Conservation (phyloP, 140 eudicot species). For the Senecio squalidus region DNA sequence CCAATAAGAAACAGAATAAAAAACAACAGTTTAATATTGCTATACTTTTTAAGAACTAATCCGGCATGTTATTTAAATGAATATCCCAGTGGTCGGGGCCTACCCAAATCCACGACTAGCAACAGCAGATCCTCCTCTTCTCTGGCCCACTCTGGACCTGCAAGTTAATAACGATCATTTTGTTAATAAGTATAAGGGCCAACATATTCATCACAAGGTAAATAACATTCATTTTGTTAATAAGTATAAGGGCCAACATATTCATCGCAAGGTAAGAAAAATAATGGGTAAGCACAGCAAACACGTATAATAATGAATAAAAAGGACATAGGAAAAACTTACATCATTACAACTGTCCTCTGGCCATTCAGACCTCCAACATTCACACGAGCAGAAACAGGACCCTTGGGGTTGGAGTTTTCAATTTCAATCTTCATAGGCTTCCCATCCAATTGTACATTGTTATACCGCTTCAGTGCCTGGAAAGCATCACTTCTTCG, state of each 20-base stretch:
- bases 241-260: background rate
- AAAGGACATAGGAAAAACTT: constrained; percentile 19
- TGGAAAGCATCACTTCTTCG: constrained; percentile 75
- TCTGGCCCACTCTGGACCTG: constrained; percentile 12
- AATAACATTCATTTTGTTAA: too few species aligned
- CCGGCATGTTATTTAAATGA: background rate
- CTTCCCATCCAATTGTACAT: constrained; percentile 75
- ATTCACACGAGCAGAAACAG: constrained; percentile 67
- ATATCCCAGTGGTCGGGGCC: background rate
- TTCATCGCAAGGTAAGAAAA: background rate
- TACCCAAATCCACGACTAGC: constrained; percentile 12
- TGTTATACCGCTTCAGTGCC: constrained; percentile 70
- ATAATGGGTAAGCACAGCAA: background rate
- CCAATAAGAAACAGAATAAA: background rate
- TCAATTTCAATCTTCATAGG: constrained; percentile 84
- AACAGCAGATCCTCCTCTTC: constrained; percentile 7
- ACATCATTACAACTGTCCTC: constrained; percentile 71
- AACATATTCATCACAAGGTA: background rate
- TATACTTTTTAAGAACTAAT: background rate
- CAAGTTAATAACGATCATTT: background rate
- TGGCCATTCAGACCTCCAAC: constrained; percentile 68
- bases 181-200: background rate
- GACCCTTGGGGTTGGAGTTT: constrained; percentile 43
- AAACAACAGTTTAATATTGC: background rate
- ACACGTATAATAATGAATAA: background rate